Evolutionary conservation across 139 green algal genomes (phyloP), one percentile per base, ranked within the genome.

Genomic region (Chlamydomonas incerta): DNA sequence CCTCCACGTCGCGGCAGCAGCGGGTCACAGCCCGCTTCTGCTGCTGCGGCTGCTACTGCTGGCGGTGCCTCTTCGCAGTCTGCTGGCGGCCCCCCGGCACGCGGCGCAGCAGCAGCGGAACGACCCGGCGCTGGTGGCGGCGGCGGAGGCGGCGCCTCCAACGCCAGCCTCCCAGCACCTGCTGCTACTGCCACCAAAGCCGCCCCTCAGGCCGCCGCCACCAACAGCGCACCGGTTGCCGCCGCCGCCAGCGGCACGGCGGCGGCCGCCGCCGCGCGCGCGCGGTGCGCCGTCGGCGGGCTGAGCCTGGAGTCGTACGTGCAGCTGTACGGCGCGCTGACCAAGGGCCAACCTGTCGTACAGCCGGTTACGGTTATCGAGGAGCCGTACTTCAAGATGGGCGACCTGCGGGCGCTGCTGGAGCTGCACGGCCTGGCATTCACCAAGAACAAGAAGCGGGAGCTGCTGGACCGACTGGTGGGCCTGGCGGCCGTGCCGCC

Each of bases 241-340:
- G 57, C 6, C 62, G 28, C 26, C 62, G 62, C 26, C 24, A 68
- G 26, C 24, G 62, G 26, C 62, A 18, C 26, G 11, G 62, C 62
- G 8, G 28, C 62, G 2, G 62, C 62, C 28, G 26, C 62, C 75
- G 68, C 17, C 68, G 21, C 21, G 20, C 20, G 55, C 9, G 18
- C 55, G 8, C 79, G 52, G 4, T 69, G 69, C 58, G n/a, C 52
- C 34, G 63, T 88, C 66, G 71, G 31, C 60, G 31, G 52, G 0
- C 41, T 93, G 26, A 73, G 66, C 0, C 50, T 87, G 1, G 85
- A 90, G 71, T 33, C 72, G 10, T 93, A 92, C 52, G n/a, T 82
- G 8, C 66, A 88, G 58, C 35, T 90, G 0, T 81, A 87, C 26
- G 18, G 23, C 2, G 83, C 83, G 47, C 72, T 93, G 47, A 92